A percentile compares a stretch with the other conserved stretches of the same genome.
These are phyloP conservation scores for Pseudoturritis turrita DNA, from an alignment of 345 rosid species.

Conservation along the genomic window DNA sequence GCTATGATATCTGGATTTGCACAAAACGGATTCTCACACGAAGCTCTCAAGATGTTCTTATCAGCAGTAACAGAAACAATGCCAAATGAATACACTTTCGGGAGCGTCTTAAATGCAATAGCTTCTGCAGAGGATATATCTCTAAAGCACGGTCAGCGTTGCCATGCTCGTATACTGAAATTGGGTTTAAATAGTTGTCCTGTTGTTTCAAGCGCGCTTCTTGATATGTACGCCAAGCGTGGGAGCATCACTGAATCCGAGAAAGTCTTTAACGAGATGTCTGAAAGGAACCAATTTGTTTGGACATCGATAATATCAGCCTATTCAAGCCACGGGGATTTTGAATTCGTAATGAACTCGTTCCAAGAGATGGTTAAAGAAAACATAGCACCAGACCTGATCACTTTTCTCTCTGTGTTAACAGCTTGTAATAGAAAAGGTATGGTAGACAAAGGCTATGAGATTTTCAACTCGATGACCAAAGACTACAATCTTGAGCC, in stretches of 20 bases:
- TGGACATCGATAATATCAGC: conserved; percentile 95
- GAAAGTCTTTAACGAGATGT: conserved; percentile 53
- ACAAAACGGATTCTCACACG: conserved; percentile 57
- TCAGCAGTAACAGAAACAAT: conserved; percentile 38
- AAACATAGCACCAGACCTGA: conserved; percentile 60
- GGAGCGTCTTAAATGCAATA: conserved; percentile 80
- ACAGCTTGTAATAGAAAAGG: conserved; percentile 78
- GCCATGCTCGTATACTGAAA: conserved; percentile 68
- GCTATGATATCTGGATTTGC: conserved; percentile 80
- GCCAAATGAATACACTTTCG: conserved; percentile 75
- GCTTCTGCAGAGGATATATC: conserved; percentile 74
- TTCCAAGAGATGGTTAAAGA: conserved; percentile 58
- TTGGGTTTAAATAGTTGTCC: conserved; percentile 55
- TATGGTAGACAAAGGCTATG: conserved; percentile 63
- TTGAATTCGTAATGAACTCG: conserved; percentile 56
- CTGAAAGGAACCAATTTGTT: conserved; percentile 49
- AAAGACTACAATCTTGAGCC: conserved; percentile 59
- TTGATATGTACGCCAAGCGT: conserved; percentile 93
- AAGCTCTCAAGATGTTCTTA: conserved; percentile 49
- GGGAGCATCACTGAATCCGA: conserved; percentile 71
- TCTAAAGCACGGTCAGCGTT: conserved; percentile 62
- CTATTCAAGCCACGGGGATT: conserved; percentile 81
- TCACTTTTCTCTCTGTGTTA: conserved; percentile 74
- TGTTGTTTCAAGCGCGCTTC: conserved; percentile 69
- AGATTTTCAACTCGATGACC: conserved; percentile 53